These are phyloP conservation scores for Corymbia citriodora DNA, from an alignment of 441 rosid genomes.

Conservation along the genomic window DNA sequence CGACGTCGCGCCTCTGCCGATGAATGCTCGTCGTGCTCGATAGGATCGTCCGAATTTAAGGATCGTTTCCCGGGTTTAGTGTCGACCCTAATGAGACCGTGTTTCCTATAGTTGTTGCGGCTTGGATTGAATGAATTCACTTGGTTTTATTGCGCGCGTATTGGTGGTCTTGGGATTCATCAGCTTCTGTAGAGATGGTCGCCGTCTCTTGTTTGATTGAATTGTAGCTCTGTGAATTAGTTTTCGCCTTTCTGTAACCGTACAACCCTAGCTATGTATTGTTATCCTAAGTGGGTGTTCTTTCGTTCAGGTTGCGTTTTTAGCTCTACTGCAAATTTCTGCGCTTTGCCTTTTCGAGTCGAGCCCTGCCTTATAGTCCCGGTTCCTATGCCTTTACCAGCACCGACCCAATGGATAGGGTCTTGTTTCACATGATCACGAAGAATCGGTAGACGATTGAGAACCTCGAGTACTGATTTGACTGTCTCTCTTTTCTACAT, in stretches of 20 bases:
- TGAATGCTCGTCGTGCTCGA: not conserved
- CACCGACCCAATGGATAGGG: not conserved
- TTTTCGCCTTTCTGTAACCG: not conserved
- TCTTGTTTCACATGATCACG: not conserved
- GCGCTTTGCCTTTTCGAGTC: not conserved
- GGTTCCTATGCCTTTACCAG: not conserved
- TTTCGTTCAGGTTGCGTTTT: not conserved
- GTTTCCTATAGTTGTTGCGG: not conserved
- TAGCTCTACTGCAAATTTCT: not conserved
- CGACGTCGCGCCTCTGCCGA: not conserved
- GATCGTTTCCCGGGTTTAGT: not conserved
- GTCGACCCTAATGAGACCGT: not conserved
- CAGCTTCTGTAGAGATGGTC: not conserved
- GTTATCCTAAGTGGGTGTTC: not conserved
- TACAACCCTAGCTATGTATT: not conserved
- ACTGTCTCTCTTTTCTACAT: not conserved
- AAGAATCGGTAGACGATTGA: not conserved
- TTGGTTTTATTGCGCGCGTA: not conserved
- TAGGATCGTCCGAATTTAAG: not conserved
- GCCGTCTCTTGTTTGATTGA: not conserved
- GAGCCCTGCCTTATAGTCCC: not conserved
- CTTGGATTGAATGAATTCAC: not conserved
- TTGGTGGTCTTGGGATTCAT: not conserved
- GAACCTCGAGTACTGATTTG: accelerated
- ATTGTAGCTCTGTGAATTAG: not conserved